Conservation (phyloP, 805 yeast species). For the Saccharomycopsis sp. region DNA sequence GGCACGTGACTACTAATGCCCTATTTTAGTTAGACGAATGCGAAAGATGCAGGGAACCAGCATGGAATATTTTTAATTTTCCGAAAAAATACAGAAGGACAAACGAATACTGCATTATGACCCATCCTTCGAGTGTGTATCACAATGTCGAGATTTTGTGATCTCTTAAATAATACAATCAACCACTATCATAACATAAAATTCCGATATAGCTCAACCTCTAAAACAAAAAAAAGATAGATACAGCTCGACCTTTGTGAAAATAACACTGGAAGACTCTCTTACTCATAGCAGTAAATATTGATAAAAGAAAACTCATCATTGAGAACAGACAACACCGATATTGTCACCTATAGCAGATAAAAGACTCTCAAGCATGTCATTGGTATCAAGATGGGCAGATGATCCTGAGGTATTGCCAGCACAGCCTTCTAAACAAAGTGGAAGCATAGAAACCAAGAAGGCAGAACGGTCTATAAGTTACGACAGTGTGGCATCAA, state of each 20-base stretch:
- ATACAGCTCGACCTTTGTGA: no score
- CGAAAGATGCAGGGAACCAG: neutral
- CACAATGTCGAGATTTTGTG: no score
- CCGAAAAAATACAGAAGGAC: neutral
- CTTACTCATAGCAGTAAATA: no score
- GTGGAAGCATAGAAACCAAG: neutral
- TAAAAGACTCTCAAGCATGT: neutral
- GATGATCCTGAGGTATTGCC: neutral
- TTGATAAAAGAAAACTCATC: no score
- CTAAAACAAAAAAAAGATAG: no score
- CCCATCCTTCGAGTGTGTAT: neutral
- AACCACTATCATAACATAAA: no score
- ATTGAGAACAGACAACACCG: no score
- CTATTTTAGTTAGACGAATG: neutral
- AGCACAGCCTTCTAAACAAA: neutral
- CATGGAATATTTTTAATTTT: neutral
- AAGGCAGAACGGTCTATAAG: neutral
- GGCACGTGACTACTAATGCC: neutral
- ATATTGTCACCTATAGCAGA: no score
- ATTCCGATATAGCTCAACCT: no score
- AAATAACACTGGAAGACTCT: no score
- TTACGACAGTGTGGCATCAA: neutral
- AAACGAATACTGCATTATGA: neutral
- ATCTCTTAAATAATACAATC: no score
- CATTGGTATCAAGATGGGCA: conserved; percentile 9